Evolutionary conservation across 164 flowering plant species (phyloP), one percentile per base, ranked within the genome.

Genomic region (Paratinospora sagittata): DNA sequence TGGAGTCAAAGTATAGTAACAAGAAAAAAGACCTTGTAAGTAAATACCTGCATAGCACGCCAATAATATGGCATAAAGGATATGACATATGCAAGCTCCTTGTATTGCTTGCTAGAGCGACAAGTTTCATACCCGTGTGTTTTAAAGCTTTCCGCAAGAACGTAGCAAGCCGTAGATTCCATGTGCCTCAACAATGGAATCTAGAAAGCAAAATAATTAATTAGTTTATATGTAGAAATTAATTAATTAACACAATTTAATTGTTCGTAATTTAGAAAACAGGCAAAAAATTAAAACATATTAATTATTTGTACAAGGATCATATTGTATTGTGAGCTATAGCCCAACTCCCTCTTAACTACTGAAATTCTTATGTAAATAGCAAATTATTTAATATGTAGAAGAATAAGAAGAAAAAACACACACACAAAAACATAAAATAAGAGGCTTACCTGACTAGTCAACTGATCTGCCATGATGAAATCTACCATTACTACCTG

Each of bases 391-490:
- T 19, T 52, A 6, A 3, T n/a, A 17, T 52, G 2, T n/a, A 5
- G 8, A 6, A 16, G 21, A 39, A 37, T 5, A 37, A 66, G 14
- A 21, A 66, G 13, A 36, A 26, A 63, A 9, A 30, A 30, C 3
- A 30, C 34, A 30, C 34, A 30, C 27, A 55, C 9, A 34, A 0
- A 24, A 55, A 39, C 0, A 62, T 60, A 65, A 47, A 45, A 36
- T 39, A 43, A 16, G 21, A 39, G 58, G 33, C 27, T 72, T 74
- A 96, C 99, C 99, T 96, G 99, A 80, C 99, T 96, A 72, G 97
- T 91, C 16, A 96, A 88, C 74, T 96, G 99, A 80, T 96, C 99
- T 73, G 98, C 99, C 98, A 96, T 88, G 85, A 93, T 93, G 77
- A 90, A 91, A 65, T 96, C 99, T 11, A 93, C 97, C 90, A 96